Percentiles rank a stretch among this genome's conserved stretches.
Evolutionary conservation across 768 basidiomycete species (phyloP).

Genomic region (Cyathus striatus): DNA sequence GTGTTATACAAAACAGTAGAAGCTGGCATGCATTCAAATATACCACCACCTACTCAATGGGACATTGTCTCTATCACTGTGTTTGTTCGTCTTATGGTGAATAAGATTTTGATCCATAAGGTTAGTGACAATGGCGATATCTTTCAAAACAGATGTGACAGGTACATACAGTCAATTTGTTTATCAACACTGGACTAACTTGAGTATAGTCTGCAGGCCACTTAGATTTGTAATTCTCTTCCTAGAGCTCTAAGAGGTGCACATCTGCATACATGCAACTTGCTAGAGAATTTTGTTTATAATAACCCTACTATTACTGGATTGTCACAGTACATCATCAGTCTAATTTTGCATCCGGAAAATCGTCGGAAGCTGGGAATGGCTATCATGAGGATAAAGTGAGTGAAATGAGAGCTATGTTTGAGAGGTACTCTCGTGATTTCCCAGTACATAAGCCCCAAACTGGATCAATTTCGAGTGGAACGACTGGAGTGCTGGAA

Average conservation of each 20-base stretch:
- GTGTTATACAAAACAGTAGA: constrained; percentile 25
- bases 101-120: no score
- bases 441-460: no score
- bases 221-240: constrained; percentile 21
- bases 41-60: constrained; percentile 21
- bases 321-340: not conserved
- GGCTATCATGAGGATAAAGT: no score
- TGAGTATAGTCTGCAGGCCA: no score
- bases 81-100: constrained; percentile 25
- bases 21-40: constrained; percentile 16
- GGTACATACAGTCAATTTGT: no score
- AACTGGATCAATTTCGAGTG: no score
- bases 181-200: constrained; percentile 13
- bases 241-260: constrained; percentile 11
- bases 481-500: constrained; percentile 28
- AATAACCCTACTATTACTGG: constrained; percentile 13
- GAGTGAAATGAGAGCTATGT: no score
- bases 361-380: no score
- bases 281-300: constrained; percentile 16
- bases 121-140: no score
- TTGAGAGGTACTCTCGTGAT: no score
- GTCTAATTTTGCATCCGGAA: not conserved
- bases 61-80: constrained; percentile 10
- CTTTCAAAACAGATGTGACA: no score
- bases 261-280: constrained; percentile 10